Percentiles rank a stretch among this genome's conserved stretches.
Conservation (phyloP, 2,329 filamentous ascomycete genomes). For the Penicillium sp. region DNA sequence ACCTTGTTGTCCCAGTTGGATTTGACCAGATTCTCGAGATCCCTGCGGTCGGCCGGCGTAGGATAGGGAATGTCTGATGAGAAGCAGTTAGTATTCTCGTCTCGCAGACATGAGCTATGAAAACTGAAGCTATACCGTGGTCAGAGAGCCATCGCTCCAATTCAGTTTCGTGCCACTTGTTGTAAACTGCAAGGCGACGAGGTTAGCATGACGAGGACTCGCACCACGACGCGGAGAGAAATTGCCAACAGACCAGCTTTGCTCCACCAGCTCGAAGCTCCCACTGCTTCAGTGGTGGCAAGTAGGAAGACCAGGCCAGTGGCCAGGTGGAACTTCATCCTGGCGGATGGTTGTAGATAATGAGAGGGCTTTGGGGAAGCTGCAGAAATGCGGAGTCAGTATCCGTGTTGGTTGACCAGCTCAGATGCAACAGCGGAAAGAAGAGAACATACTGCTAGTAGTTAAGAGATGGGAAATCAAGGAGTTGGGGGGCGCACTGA, state of each 20-base stretch:
- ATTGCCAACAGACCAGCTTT: constrained; percentile 66
- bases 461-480: constrained; percentile 1
- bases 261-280: constrained; percentile 79
- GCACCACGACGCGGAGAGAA: neutral
- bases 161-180: constrained; percentile 98
- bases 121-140: constrained; percentile 52
- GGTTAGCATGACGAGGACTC: constrained; percentile 3
- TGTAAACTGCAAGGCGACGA: constrained; percentile 76
- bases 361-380: neutral
- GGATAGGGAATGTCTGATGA: constrained; percentile 72
- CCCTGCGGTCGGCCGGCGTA: constrained; percentile 84
- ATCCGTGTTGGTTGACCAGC: too few species aligned
- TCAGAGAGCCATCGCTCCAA: constrained; percentile 95
- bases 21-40: constrained; percentile 86
- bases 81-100: neutral
- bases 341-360: constrained; percentile 25
- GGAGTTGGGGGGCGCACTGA: constrained; percentile 1
- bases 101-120: neutral
- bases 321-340: constrained; percentile 72
- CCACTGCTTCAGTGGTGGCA: constrained; percentile 62
- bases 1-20: constrained; percentile 82
- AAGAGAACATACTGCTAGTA: constrained; percentile 3
- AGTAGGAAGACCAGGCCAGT: constrained; percentile 69
- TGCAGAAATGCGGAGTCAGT: constrained; percentile 6
- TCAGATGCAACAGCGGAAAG: neutral